Base-by-base conservation (phyloP, 2,329 filamentous ascomycete species). In the Bipolaris sorokiniana region DNA sequence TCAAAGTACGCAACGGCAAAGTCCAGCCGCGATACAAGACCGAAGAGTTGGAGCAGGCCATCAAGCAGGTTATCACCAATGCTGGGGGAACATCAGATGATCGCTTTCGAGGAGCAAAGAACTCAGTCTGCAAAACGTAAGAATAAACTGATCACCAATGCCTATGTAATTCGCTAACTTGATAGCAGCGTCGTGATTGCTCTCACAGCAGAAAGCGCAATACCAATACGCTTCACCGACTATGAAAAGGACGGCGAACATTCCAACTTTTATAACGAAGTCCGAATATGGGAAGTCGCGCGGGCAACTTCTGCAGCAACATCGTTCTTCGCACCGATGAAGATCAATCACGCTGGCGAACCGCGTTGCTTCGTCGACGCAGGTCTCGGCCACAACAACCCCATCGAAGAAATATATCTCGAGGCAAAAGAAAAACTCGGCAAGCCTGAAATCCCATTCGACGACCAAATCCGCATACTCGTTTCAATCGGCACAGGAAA, bases 281-380 rank as follows among this genome's bases (percentile, higher is more conserved):
- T 53, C 48, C 51, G 41, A 10, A 72, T 72, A 23, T 72, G 69
- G 64, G 55, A 71, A 42, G 67, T 67, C 10, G 59, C 60, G 13
- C 62, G 65, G 5, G 69, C 69, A 10, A 57, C 49, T n/a, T 57
- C 54, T 42, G 54, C 54, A 28, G 38, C 54, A 10, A 59, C 56
- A n/a, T 67, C 64, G 4, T 72, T 71, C 56, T 73, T 73, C 40
- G 62, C 66, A 7, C 76, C 0, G 75, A 57, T 57, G 49, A 40
- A 53, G 10, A 83, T 44, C 41, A 61, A 3, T 70, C 83, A 34
- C 15, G 26, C 37, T 18, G 47, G 47, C 11, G 76, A 73, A 1
- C 55, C 59, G 2, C 49, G 65, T 31, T 41, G 45, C 0, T 82
- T 78, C 54, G 68, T 80, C 23, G 81, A 83, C 60, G 80, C 78